Evolutionary conservation across 495 filamentous ascomycete genomes (phyloP), one percentile per base, ranked within the genome.

Genomic region (Aspergillus homomorphus): DNA sequence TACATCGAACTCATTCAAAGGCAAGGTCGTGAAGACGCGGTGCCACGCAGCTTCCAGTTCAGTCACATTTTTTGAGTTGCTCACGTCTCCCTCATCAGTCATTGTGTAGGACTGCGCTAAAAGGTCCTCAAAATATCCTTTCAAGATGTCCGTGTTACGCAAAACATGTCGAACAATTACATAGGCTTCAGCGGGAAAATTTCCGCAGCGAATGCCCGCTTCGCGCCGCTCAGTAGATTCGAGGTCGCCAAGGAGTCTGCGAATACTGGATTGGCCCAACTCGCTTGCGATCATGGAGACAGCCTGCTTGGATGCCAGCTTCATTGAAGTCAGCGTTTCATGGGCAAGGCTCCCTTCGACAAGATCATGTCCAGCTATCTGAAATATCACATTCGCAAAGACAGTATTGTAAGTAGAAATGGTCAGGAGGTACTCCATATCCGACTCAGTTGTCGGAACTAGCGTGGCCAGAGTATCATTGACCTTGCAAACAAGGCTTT

Each of bases 1-100:
- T 18, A 69, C 68, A 67, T 97, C 87, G 49, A 98, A 80, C 60
- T 96, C 91, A 20, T 82, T 73, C 4, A 93, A 75, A 3, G 94
- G 93, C 12, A 96, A 72, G 2, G 91, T 67, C 0, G 83, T 84
- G 62, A 93, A 95, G 43, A 91, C 59, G n/a, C 78, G 73, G 41
- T 80, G 79, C 94, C 94, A 98, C 9, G 78, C 69, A 7, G 68
- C 67, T 66, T 98, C 94, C 33, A 95, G 79, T 14, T 64, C 58
- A 14, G 69, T 68, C 24, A 87, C 71, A 62, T 92, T 81, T 19
- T 61, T 73, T 7, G 62, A 50, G 7, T 62, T 62, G 12, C 52
- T 43, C 51, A 51, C 16, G 57, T 61, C 49, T 38, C 43, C 54
- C 5, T 33, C 2, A 18, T 44, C 51, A 8, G 20, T 0, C 8